Base-by-base conservation (phyloP, 345 rosid genomes). In the Chamaenerion angustifolium region DNA sequence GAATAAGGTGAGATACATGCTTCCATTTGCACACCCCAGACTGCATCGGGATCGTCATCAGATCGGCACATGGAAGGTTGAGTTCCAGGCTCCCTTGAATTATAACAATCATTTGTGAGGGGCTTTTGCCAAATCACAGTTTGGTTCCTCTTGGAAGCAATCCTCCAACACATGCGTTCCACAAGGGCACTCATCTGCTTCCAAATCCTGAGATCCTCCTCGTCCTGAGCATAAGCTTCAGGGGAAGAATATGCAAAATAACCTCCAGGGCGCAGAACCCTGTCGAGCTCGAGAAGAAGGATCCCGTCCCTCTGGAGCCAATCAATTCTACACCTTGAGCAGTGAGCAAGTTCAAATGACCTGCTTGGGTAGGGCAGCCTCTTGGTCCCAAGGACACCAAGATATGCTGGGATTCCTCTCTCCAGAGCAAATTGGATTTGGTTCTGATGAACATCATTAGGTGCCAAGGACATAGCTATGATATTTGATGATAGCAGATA, bases 291-390 rank as follows among this genome's bases (percentile, higher is more conserved):
- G 62, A 92, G 99, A 50, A 87, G 99, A 65, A 92, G 95, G 58
- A 92, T 73, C 6, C 99, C 99, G 18, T 88, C 90, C 71, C 99
- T 84, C 59, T 92, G 99, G 55, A 92, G 96, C 99, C 99, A 92
- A 68, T 92, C 99, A 42, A 92, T 92, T 58, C 99, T 74, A 68
- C 99, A 92, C 18, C 96, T 85, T 45, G 96, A 87, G 76, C 99
- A 92, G 54, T 92, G 99, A 49, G 99, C 90, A 49, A 92, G 75
- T 62, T 92, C 99, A 52, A 88, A 92, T 35, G 99, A 92, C 68
- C 99, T 88, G 72, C 99, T 92, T 12, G 99, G 99, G 71, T 92
- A 92, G 56, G 99, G 96, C 40, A 92, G 86, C 52, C 96, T 78
- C 76, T 79, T 84, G 47, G 99, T 92, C 16, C 96, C 99, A 46